Conservation (phyloP, 306 rosid genomes). For the Cyamopsis tetragonoloba region DNA sequence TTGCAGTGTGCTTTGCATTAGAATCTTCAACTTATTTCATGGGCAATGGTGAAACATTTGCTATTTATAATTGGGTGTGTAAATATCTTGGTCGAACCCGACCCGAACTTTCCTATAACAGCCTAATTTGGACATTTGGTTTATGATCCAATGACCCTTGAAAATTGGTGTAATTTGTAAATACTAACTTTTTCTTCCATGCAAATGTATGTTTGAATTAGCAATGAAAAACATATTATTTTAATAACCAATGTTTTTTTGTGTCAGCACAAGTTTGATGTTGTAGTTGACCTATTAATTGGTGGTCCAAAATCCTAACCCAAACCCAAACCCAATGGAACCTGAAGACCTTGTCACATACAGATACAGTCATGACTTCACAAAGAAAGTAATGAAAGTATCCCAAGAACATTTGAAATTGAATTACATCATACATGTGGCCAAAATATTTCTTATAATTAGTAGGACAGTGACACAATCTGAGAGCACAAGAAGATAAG, state of each 20-base stretch:
- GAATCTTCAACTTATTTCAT: background rate
- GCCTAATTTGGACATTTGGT: conserved; percentile 8
- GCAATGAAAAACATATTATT: no score
- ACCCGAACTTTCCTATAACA: background rate
- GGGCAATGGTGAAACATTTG: background rate
- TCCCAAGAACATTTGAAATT: background rate
- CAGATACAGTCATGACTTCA: background rate
- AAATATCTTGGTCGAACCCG: conserved; percentile 6
- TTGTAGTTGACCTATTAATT: no score
- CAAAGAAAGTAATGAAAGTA: background rate
- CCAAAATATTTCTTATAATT: background rate
- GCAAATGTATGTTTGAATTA: no score
- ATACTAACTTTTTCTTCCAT: no score
- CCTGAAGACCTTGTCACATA: no score
- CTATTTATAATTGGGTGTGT: conserved; percentile 3
- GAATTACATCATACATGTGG: background rate
- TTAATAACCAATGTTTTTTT: no score
- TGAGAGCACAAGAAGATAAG: conserved; percentile 8
- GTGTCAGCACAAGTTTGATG: no score
- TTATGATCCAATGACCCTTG: background rate
- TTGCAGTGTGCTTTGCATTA: conserved; percentile 11
- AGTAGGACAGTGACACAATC: background rate
- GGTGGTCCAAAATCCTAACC: background rate
- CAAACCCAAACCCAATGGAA: background rate
- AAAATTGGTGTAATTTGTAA: no score